Base-by-base conservation (phyloP, 2,329 filamentous ascomycete genomes). In the Alternaria rosae region DNA sequence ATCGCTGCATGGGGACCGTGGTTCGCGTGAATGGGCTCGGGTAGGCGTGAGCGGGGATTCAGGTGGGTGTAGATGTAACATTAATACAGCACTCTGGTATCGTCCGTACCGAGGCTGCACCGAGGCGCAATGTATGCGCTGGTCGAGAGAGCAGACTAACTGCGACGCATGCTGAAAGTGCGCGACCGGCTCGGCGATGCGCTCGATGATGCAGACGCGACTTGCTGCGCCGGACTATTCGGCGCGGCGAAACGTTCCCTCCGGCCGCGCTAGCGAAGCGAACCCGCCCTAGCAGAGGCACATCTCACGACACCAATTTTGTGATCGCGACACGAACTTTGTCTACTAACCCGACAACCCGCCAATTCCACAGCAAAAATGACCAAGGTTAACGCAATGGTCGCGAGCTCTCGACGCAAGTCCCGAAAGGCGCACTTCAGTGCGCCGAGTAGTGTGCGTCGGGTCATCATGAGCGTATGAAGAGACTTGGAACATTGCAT, bases 401-500 rank as follows among this genome's bases (percentile, higher is more conserved):
- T 93, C 80, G 83, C 87, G 84, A 92, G 92, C 84, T 97, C 93
- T 81, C 90, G 94, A 86, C 91, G 94, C 87, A 99, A 99, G 93
- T 95, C 93, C 86, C 93, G 95, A 85, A 97, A 97, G 89, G 92
- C 93, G 82, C 94, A 99, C 89, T 99, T 97, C 90, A 87, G 88
- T 83, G 95, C 95, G 75, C 93, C 94, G 76, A 97, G 94, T 83
- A 93, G 91, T 87, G 88, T 92, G 82, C 94, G 95, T 85, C 93
- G 95, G 82, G 88, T 91, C 79, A 97, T 97, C 87, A 97, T 99
- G 94, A 78, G 75, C 73, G 76, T 78, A 73, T 72, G 94, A 95
- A 76, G 92, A 76, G 92, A 92, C 78, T 89, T 97, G 76, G 68
- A 70, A 66, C 67, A 68, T 63, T 64, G 67, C 68, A 57, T 43